Conservation (phyloP, 768 basidiomycete genomes). For the Pilatotrama ljubarskyi region DNA sequence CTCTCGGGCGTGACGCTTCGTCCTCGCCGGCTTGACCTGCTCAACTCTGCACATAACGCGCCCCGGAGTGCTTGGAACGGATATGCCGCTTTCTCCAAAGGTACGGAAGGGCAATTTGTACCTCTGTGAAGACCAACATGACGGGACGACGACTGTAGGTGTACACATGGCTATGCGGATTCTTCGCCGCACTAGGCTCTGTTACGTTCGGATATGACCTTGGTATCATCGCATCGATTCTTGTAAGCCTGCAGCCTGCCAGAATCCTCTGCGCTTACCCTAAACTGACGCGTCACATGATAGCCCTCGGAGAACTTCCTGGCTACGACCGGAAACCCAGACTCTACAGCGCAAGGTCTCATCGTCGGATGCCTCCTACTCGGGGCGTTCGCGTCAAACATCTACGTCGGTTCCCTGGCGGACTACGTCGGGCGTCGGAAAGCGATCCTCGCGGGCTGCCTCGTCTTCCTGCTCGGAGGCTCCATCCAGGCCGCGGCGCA, state of each 20-base stretch:
- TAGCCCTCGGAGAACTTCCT: conserved; percentile 26
- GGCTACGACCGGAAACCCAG: conserved; percentile 20
- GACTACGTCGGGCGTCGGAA: conserved; percentile 24
- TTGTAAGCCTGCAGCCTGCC: conserved; percentile 21
- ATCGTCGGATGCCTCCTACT: conserved; percentile 28
- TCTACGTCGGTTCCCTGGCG: conserved; percentile 25
- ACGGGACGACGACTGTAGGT: conserved; percentile 21
- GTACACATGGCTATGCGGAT: conserved; percentile 54
- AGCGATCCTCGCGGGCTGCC: conserved; percentile 26
- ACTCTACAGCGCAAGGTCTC: conserved; percentile 23
- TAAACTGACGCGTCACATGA: not conserved
- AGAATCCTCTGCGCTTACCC: too few relatives aligned
- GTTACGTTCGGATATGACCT: conserved; percentile 51
- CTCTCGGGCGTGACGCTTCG: not conserved
- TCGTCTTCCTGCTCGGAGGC: conserved; percentile 39
- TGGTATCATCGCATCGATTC: conserved; percentile 50
- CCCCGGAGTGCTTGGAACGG: too few relatives aligned
- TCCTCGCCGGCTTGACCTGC: too few relatives aligned
- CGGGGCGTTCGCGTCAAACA: conserved; percentile 28
- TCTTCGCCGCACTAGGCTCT: conserved; percentile 41
- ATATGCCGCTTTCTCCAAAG: conserved; percentile 15
- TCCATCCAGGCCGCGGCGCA: conserved; percentile 47
- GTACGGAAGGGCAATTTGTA: not conserved
- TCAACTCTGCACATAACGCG: too few relatives aligned
- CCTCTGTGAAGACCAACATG: not conserved